A percentile compares a stretch with the other conserved stretches of the same genome.
phyloP scores from a whole-genome alignment of 331 rosid species.

The Spiraea crenata region DNA sequence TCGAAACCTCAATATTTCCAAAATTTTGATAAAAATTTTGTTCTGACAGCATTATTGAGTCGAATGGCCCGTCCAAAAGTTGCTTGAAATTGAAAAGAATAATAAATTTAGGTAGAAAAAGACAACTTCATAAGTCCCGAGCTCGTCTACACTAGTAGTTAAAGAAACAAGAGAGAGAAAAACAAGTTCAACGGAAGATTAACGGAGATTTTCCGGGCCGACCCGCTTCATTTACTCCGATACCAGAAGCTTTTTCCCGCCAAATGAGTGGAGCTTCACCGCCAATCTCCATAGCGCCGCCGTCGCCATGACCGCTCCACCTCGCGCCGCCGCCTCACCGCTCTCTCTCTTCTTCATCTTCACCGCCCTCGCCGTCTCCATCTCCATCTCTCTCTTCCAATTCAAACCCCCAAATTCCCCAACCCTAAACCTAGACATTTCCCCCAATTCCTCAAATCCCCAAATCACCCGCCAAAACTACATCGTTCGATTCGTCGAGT shows the following conservation, averaged over 20 bases:
- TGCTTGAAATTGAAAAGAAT: too few relatives aligned
- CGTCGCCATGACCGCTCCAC: conserved; percentile 37
- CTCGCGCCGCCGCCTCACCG: conserved; percentile 14
- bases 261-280: conserved; percentile 34
- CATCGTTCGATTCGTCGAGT: conserved; percentile 68
- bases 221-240: conserved; percentile 12
- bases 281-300: conserved; percentile 11
- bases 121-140: too few relatives aligned
- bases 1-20: too few relatives aligned
- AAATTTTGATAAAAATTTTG: too few relatives aligned
- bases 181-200: not conserved
- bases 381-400: conserved; percentile 40
- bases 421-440: conserved; percentile 49
- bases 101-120: too few relatives aligned
- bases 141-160: too few relatives aligned
- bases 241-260: conserved; percentile 43
- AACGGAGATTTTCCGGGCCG: not conserved
- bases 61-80: too few relatives aligned
- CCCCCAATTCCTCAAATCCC: conserved; percentile 38
- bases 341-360: conserved; percentile 15
- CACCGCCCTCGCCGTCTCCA: conserved; percentile 19
- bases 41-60: too few relatives aligned
- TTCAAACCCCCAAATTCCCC: conserved; percentile 21
- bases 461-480: conserved; percentile 35
- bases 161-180: too few relatives aligned